Conservation (phyloP, 2,329 filamentous ascomycete species). For the Drechmeria coniospora region DNA sequence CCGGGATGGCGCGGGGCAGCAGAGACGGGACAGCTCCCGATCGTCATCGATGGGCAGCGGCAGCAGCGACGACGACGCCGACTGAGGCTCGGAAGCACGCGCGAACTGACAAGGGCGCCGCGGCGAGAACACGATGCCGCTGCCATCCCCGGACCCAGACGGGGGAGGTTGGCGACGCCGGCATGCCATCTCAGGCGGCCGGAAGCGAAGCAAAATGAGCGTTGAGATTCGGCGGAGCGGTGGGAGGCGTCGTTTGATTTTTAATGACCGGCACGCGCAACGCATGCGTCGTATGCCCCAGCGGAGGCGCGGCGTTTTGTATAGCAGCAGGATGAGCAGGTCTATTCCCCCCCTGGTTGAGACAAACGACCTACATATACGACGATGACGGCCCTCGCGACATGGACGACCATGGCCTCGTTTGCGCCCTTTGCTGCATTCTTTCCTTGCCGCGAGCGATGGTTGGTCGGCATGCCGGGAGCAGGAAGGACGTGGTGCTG, state of each 20-base stretch:
- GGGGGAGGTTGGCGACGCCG: too few species aligned
- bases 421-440: too few species aligned
- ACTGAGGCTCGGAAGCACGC: background rate
- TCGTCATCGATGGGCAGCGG: constrained; percentile 4
- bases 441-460: too few species aligned
- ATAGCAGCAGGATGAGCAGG: constrained; percentile 9
- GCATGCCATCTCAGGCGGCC: too few species aligned
- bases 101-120: background rate
- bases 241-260: background rate
- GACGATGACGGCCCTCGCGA: too few species aligned
- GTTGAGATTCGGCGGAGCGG: background rate
- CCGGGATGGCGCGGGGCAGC: constrained; percentile 26
- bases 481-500: too few species aligned
- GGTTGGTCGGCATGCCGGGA: too few species aligned
- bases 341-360: constrained; percentile 9
- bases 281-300: constrained; percentile 1
- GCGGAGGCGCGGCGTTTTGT: constrained; percentile 10
- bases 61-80: background rate
- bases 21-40: constrained; percentile 11
- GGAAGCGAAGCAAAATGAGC: too few species aligned
- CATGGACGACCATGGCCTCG: too few species aligned
- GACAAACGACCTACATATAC: constrained; percentile 11
- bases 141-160: background rate
- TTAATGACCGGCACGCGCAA: background rate
- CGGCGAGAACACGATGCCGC: background rate